Evolutionary conservation across 352 stramenopile genomes (phyloP).

Genomic region (Globisporangium rhizosaccharum): DNA sequence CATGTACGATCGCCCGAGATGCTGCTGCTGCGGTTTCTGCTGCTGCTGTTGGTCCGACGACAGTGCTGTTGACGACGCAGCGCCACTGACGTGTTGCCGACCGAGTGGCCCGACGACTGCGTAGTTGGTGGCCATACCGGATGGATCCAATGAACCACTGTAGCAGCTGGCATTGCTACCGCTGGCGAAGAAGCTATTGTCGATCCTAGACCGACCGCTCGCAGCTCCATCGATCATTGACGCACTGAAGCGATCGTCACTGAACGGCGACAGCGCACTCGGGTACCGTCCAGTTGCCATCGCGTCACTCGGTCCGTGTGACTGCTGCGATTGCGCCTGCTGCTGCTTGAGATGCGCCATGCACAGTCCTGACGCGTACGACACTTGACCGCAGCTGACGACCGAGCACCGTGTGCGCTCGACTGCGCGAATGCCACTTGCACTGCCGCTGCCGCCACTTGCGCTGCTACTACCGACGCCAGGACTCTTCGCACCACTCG

Average conservation of each 20-base stretch:
- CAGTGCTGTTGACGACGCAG: no score
- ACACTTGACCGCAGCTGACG: conserved; percentile 33
- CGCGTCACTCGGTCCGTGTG: conserved; percentile 1
- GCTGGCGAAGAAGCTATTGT: conserved; percentile 3
- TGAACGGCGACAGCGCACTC: conserved; percentile 5
- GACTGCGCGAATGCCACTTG: conserved; percentile 22
- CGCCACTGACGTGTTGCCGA: no score
- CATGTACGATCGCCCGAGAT: conserved; percentile 4
- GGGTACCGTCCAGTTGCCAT: conserved; percentile 5
- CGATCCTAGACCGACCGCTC: conserved; percentile 4
- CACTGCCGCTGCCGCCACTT: conserved; percentile 5
- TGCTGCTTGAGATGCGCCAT: conserved; percentile 29
- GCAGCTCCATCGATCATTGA: not conserved
- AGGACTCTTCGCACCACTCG: not conserved
- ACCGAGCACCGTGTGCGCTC: conserved; percentile 26
- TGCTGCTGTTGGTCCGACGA: no score
- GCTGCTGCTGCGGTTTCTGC: conserved; percentile 9
- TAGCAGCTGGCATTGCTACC: not conserved
- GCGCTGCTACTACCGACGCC: not conserved
- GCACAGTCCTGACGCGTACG: conserved; percentile 47
- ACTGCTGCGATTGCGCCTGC: conserved; percentile 18
- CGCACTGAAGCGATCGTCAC: conserved; percentile 9
- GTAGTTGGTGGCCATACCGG: no score
- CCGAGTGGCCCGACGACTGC: no score
- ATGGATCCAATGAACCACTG: no score